Conservation (phyloP, 1,139 yeast species). For the Blastobotrys illinoisensis region DNA sequence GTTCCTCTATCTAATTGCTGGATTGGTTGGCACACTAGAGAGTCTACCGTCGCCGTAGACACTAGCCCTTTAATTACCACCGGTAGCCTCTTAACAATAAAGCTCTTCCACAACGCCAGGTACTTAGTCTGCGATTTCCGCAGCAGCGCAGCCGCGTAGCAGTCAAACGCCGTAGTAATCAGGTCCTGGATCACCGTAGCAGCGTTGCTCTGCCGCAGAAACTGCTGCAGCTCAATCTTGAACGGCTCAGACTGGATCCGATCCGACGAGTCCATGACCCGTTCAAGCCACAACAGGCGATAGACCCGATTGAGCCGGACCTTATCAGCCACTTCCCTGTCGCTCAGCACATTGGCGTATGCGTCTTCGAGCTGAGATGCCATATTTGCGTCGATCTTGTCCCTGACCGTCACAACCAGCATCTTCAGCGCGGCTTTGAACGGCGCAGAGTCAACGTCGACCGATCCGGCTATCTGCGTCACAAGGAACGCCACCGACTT, state of each 20-base stretch:
- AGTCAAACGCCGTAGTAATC: conserved; percentile 33
- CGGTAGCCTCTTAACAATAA: conserved; percentile 30
- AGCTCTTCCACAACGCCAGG: conserved; percentile 28
- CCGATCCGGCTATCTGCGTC: neutral
- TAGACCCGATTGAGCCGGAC: conserved; percentile 23
- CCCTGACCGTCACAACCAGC: neutral
- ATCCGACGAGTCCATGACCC: conserved; percentile 24
- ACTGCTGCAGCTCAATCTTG: conserved; percentile 24
- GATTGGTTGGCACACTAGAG: conserved; percentile 25
- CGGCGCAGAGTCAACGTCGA: neutral
- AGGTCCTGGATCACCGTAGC: conserved; percentile 29
- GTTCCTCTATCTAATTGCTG: conserved; percentile 24
- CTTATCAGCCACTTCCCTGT: conserved; percentile 2
- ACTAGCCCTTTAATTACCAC: conserved; percentile 19
- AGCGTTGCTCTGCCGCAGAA: conserved; percentile 27
- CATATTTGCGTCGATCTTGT: neutral
- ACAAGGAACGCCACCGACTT: conserved; percentile 3
- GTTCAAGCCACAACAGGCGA: conserved; percentile 33
- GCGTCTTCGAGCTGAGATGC: conserved; percentile 2
- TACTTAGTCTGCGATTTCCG: conserved; percentile 25
- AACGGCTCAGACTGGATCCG: conserved; percentile 24
- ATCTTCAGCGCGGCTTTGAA: conserved; percentile 4
- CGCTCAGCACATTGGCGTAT: conserved; percentile 4
- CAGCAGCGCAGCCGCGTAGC: conserved; percentile 29
- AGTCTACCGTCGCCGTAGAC: conserved; percentile 17